These are phyloP conservation scores for Chloranthus sessilifolius DNA, from an alignment of 164 flowering plant genomes.

Conservation along the genomic window DNA sequence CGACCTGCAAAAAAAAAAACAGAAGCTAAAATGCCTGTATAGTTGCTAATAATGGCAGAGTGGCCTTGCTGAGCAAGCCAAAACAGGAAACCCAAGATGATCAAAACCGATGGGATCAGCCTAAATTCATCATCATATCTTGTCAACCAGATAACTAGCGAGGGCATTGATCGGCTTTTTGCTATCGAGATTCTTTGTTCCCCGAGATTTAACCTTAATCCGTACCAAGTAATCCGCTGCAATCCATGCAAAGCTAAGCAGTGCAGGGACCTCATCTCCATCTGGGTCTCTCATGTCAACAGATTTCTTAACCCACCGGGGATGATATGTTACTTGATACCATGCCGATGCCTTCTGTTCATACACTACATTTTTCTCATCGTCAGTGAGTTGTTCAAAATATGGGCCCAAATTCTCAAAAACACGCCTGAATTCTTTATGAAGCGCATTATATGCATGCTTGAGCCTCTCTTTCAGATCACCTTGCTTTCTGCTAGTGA, in stretches of 20 bases:
- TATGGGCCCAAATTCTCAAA: slow-evolving; percentile 51
- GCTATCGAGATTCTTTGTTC: slow-evolving; percentile 19
- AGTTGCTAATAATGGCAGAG: slow-evolving; percentile 66
- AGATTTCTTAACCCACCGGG: slow-evolving; percentile 52
- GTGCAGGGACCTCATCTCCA: slow-evolving; percentile 18
- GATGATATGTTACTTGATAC: slow-evolving; percentile 90
- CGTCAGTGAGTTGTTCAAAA: slow-evolving; percentile 33
- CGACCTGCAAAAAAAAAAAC: no score
- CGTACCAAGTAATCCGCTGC: slow-evolving; percentile 82
- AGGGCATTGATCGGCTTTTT: slow-evolving; percentile 59
- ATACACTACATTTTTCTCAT: slow-evolving; percentile 47
- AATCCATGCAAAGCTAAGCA: slow-evolving; percentile 93
- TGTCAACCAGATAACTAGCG: slow-evolving; percentile 42
- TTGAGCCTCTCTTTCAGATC: slow-evolving; percentile 80
- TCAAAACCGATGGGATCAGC: not conserved
- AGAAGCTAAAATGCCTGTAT: no score
- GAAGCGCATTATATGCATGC: slow-evolving; percentile 57
- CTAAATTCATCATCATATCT: slow-evolving; percentile 28
- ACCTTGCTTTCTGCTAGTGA: slow-evolving; percentile 65
- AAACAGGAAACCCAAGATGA: not conserved
- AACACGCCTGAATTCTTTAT: slow-evolving; percentile 54
- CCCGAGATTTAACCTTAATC: slow-evolving; percentile 49
- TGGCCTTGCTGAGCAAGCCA: slow-evolving; percentile 40
- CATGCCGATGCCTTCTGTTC: slow-evolving; percentile 93
- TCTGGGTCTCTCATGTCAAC: slow-evolving; percentile 37